Percentiles rank a stretch among this genome's conserved stretches.
These are phyloP conservation scores for Chytriomyces sp. DNA, from an alignment of 192 early-diverging fungal species.

Conservation along the genomic window DNA sequence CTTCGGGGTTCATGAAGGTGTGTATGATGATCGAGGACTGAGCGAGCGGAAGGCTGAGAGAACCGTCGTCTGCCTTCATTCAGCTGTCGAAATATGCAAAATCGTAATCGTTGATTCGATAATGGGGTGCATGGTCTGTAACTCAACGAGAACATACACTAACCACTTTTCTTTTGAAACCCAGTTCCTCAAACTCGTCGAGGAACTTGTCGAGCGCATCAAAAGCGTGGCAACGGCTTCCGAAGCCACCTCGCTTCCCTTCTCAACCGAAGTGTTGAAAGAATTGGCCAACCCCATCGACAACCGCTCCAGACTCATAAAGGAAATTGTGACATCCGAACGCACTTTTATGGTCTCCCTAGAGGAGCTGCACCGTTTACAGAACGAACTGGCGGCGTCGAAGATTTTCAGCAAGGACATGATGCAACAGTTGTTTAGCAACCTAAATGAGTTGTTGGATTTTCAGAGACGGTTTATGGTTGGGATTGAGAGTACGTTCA, in stretches of 20 bases:
- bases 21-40: background rate
- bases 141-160: background rate
- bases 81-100: background rate
- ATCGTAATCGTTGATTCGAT: background rate
- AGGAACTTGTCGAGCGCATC: conserved; percentile 74
- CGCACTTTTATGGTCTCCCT: conserved; percentile 88
- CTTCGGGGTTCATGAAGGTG: conserved; percentile 95
- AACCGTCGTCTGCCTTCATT: background rate
- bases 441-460: conserved; percentile 91
- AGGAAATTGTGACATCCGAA: conserved; percentile 92
- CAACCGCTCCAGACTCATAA: conserved; percentile 83
- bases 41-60: background rate
- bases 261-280: conserved; percentile 30
- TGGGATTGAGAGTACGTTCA: conserved; percentile 76
- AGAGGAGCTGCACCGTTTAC: conserved; percentile 66
- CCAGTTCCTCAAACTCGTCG: conserved; percentile 84
- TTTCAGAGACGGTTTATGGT: conserved; percentile 95
- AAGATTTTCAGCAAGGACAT: conserved; percentile 80
- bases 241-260: conserved; percentile 46
- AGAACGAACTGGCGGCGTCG: conserved; percentile 44
- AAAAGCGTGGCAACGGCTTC: conserved; percentile 70
- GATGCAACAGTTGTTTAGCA: conserved; percentile 84
- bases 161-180: conserved; percentile 10
- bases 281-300: conserved; percentile 63
- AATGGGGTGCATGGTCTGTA: background rate